Evolutionary conservation across 768 basidiomycete genomes (phyloP).

Genomic region (Crepidotus variabilis): DNA sequence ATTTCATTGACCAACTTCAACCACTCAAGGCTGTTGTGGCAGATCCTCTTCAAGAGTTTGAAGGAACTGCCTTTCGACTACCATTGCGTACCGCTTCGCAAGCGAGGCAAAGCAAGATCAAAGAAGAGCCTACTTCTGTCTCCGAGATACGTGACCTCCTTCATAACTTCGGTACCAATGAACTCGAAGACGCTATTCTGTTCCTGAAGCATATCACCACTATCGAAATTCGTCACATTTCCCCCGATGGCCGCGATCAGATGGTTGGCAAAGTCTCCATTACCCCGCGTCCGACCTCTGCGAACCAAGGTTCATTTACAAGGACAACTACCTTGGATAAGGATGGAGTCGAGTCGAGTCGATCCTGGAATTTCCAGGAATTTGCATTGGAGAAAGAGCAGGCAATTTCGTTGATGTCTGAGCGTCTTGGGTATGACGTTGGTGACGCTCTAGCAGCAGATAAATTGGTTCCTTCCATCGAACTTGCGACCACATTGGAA

Average conservation of each 20-base stretch:
- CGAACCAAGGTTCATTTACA: background rate
- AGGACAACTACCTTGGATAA: background rate
- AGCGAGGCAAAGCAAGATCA: conserved; percentile 27
- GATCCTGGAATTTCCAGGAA: conserved; percentile 25
- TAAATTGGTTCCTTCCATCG: conserved; percentile 35
- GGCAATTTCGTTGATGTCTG: conserved; percentile 15
- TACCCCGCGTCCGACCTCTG: background rate
- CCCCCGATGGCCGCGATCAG: conserved; percentile 7
- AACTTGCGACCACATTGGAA: conserved; percentile 28
- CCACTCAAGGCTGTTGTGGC: conserved; percentile 12
- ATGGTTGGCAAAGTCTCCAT: conserved; percentile 3
- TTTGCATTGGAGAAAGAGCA: background rate
- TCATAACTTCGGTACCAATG: conserved; percentile 30
- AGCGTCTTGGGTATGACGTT: conserved; percentile 25
- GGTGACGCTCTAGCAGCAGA: conserved; percentile 25
- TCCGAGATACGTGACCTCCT: conserved; percentile 34
- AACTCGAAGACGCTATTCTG: conserved; percentile 34
- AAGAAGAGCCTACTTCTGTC: conserved; percentile 14
- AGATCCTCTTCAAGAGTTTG: conserved; percentile 11
- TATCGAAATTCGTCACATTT: conserved; percentile 35
- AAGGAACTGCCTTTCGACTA: conserved; percentile 40
- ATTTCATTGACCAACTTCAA: conserved; percentile 11
- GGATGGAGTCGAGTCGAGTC: background rate
- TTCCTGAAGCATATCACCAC: conserved; percentile 35
- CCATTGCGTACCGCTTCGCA: conserved; percentile 35